These are phyloP conservation scores for Syzygium aqueum DNA, from an alignment of 345 rosid genomes.

Conservation along the genomic window DNA sequence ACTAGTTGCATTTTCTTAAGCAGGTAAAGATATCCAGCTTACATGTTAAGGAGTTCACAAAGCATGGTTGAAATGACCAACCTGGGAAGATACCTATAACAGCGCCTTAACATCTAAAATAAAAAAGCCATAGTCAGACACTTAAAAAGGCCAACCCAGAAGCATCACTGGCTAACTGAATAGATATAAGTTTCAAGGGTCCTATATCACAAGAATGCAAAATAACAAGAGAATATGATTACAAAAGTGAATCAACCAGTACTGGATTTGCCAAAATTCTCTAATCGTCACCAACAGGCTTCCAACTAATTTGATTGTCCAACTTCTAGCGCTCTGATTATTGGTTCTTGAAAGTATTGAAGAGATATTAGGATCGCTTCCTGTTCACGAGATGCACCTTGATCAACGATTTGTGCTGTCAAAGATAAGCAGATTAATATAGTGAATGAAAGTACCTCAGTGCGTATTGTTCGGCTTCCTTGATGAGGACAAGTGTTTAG, in stretches of 20 bases:
- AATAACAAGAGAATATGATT: background rate
- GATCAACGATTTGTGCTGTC: background rate
- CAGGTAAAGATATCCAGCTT: background rate
- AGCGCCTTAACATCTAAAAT: background rate
- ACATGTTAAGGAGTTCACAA: background rate
- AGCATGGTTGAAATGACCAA: background rate
- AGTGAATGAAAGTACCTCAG: conserved; percentile 43
- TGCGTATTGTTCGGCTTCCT: conserved; percentile 90
- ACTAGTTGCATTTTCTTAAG: background rate
- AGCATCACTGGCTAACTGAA: background rate
- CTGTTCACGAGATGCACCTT: conserved; percentile 15
- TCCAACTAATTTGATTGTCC: conserved; percentile 2
- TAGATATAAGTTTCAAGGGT: background rate
- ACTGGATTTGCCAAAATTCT: background rate
- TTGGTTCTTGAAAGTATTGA: conserved; percentile 83
- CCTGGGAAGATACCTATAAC: background rate
- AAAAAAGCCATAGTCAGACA: background rate
- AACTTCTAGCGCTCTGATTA: conserved; percentile 37
- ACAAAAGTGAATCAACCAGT: background rate
- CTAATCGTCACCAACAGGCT: background rate
- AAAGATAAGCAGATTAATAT: background rate
- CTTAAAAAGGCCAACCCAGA: background rate
- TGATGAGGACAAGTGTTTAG: conserved; percentile 85
- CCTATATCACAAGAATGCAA: background rate
- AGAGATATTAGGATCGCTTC: conserved; percentile 83